Evolutionary conservation across 73 alveolate species (phyloP).

Genomic region (Paramecium sexaurelia): DNA sequence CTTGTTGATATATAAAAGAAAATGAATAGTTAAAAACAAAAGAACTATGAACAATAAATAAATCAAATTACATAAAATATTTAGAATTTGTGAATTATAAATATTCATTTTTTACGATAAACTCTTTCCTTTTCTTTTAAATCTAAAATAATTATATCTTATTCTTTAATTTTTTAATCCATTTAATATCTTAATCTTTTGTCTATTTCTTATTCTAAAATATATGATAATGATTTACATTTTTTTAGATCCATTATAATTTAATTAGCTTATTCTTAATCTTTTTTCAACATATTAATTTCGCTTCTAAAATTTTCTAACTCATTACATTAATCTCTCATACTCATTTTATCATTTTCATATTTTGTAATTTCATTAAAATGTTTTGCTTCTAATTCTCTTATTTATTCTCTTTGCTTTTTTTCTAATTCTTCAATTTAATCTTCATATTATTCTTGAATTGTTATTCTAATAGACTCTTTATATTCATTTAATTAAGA

Average conservation of each 20-base stretch:
- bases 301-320: conserved; percentile 1
- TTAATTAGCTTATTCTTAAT: conserved; percentile 15
- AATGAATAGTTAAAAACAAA: background rate
- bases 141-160: conserved; percentile 49
- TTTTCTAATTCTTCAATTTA: conserved; percentile 40
- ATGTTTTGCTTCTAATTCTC: background rate
- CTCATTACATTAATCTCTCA: conserved; percentile 29
- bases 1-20: background rate
- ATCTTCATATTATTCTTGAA: conserved; percentile 60
- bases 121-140: conserved; percentile 52
- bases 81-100: background rate
- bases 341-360: conserved; percentile 37
- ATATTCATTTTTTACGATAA: conserved; percentile 51
- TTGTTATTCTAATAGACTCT: conserved; percentile 1
- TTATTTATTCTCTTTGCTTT: conserved; percentile 2
- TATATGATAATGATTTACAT: background rate
- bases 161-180: conserved; percentile 55
- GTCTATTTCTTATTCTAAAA: conserved; percentile 46
- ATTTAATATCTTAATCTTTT: conserved; percentile 38
- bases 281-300: background rate
- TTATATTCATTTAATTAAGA: conserved; percentile 15
- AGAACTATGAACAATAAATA: background rate
- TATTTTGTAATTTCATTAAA: background rate
- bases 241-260: conserved; percentile 54
- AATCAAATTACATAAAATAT: background rate